A percentile compares a stretch with the other conserved stretches of the same genome.
Evolutionary conservation across 805 yeast species (phyloP).

Genomic region (Yarrowia bubula): DNA sequence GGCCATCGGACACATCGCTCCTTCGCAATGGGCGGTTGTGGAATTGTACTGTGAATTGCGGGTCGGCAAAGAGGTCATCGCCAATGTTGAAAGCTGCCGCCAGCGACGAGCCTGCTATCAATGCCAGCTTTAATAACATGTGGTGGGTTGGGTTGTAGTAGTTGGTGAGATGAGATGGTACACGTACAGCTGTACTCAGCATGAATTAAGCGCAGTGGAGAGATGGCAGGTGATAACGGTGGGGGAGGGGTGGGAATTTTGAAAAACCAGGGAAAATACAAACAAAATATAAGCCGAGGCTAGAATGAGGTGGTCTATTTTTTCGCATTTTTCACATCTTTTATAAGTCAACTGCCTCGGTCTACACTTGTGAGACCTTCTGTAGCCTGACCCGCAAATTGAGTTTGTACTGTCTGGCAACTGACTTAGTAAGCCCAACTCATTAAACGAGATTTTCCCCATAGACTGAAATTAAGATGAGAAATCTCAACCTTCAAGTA

Average conservation of each 20-base stretch:
- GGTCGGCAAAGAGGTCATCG: conserved; percentile 17
- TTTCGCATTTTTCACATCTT: too few relatives aligned
- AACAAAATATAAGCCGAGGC: neutral
- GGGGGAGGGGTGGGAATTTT: neutral
- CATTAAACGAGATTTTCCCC: too few relatives aligned
- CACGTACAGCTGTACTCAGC: neutral
- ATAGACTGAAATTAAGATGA: too few relatives aligned
- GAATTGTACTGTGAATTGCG: conserved; percentile 19
- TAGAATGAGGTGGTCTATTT: too few relatives aligned
- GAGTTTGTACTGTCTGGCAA: too few relatives aligned
- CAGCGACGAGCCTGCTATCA: neutral
- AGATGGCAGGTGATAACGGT: neutral
- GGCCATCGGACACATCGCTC: neutral
- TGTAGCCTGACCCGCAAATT: too few relatives aligned
- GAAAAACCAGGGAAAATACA: neutral
- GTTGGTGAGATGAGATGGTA: neutral
- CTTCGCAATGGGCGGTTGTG: conserved; percentile 5
- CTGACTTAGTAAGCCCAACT: neutral
- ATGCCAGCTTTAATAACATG: neutral
- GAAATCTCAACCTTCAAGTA: too few relatives aligned
- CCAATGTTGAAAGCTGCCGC: conserved; percentile 11
- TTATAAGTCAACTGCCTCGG: too few relatives aligned
- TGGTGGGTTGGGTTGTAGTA: neutral
- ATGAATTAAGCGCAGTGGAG: conserved; percentile 5
- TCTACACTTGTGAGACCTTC: too few relatives aligned